Conservation (phyloP, 176 grass and related monocot species). For the Chloris gayana region DNA sequence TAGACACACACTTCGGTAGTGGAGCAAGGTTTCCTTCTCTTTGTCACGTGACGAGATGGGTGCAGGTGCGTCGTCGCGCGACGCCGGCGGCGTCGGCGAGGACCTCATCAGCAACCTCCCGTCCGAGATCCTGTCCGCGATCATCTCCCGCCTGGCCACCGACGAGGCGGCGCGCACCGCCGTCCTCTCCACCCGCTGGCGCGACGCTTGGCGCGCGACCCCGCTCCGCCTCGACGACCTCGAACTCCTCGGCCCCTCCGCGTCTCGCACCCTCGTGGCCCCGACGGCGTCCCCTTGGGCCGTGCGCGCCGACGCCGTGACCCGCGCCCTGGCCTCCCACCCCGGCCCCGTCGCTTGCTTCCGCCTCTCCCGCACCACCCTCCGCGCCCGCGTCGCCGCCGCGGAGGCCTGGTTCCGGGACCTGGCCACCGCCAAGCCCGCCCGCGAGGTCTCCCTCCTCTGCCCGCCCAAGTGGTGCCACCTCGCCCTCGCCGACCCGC, state of each 20-base stretch:
- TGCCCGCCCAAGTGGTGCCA: constrained; percentile 41
- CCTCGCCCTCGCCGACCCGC: constrained; percentile 29
- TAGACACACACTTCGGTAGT: no score
- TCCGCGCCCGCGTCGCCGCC: neutral
- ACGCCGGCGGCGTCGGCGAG: neutral
- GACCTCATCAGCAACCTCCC: constrained; percentile 41
- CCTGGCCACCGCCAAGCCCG: constrained; percentile 15
- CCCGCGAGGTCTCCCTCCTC: constrained; percentile 11
- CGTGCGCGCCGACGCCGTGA: neutral
- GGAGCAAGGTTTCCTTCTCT: no score
- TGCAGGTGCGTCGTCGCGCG: neutral
- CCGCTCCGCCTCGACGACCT: constrained; percentile 35
- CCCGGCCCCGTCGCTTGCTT: constrained; percentile 8
- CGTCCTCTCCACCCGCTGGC: constrained; percentile 31
- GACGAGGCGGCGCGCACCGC: constrained; percentile 25
- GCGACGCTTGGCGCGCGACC: constrained; percentile 36
- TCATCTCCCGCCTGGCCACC: constrained; percentile 39
- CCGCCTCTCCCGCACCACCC: constrained; percentile 20
- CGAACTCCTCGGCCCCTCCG: neutral
- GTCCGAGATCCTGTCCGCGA: constrained; percentile 27
- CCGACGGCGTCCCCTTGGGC: neutral
- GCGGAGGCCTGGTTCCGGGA: constrained; percentile 35
- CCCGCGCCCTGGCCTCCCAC: constrained; percentile 22
- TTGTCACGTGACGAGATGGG: neutral
- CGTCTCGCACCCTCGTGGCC: no score